Evolutionary conservation across 2,329 filamentous ascomycete genomes (phyloP).

Genomic region (Kalmusia sp.): DNA sequence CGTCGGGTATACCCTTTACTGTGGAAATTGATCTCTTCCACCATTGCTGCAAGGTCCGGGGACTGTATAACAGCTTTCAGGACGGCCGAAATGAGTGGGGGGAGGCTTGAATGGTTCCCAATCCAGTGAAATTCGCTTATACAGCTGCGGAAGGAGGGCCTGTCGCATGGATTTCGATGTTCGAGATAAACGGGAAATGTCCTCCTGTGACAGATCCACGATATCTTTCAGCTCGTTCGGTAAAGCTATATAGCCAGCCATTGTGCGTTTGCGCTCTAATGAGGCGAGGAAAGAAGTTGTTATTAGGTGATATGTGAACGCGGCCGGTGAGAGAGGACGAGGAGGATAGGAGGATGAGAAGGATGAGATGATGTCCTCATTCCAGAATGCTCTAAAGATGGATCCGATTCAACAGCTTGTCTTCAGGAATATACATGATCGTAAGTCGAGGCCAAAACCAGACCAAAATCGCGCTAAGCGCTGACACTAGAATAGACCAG

Average conservation of each 20-base stretch:
- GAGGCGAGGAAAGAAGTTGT: no score
- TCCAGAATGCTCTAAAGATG: no score
- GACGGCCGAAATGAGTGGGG: neutral
- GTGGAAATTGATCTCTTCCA: constrained; percentile 5
- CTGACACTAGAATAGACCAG: no score
- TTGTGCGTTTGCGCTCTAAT: no score
- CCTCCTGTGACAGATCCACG: constrained; percentile 1
- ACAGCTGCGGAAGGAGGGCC: constrained; percentile 6
- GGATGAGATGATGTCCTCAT: no score
- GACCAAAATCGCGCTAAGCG: no score
- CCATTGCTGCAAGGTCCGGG: constrained; percentile 5
- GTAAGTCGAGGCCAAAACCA: no score
- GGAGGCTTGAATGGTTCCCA: constrained; percentile 3
- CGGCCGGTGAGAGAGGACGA: no score
- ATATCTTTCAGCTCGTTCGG: constrained; percentile 6
- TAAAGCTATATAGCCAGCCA: constrained; percentile 9
- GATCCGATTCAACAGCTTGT: no score
- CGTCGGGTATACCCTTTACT: neutral
- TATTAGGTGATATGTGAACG: no score
- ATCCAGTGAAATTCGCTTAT: constrained; percentile 5
- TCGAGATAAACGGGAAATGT: constrained; percentile 8
- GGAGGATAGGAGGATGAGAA: no score
- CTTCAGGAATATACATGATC: no score
- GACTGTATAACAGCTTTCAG: neutral
- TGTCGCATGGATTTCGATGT: constrained; percentile 9